Evolutionary conservation across 352 stramenopile species (phyloP), one percentile per base, ranked within the genome.

Genomic region (Phytopythium oedochilum): DNA sequence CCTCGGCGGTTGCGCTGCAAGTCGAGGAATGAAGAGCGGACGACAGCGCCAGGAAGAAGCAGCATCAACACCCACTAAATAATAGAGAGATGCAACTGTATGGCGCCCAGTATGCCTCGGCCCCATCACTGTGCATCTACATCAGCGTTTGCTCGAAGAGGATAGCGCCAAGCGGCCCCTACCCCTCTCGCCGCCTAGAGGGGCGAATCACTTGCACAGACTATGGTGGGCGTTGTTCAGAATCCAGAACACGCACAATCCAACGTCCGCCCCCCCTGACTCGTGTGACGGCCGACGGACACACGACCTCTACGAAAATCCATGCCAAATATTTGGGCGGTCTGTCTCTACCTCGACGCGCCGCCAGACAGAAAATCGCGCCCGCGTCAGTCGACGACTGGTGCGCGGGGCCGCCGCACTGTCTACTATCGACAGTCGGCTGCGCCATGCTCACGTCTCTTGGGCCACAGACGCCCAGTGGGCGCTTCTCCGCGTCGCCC

Each of bases 241-340:
- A 23, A 26, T 44, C 29, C 29, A 44, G 18, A 17, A 44, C 18
- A 23, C 17, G 36, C 36, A 23, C 18, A 43, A 43, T 43, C 36
- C 6, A 12, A 23, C 18, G 36, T 43, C 36, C 36, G n/a, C n/a
- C n/a, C n/a, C n/a, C n/a, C n/a, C n/a, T n/a, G n/a, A n/a, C n/a
- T n/a, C n/a, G n/a, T n/a, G 29, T 9, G 5, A 10, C 5, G 29
- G 9, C 29, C 5, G 29, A 32, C 35, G 12, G 18, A 11, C 17
- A 22, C 20, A 29, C 40, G 40, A 29, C 23, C 40, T 47, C 40
- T 47, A 50, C 44, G 44, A 50, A 25, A 50, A 50, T 50, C 44
- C 44, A 50, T 36, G 25, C 26, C 23, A 20, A 48, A 50, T 36
- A 50, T 50, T 50, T 50, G 25, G 26, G 25, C 25, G 44, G 8